Base-by-base conservation (phyloP, 176 grass and related monocot species). In the Bothriochloa decipiens region DNA sequence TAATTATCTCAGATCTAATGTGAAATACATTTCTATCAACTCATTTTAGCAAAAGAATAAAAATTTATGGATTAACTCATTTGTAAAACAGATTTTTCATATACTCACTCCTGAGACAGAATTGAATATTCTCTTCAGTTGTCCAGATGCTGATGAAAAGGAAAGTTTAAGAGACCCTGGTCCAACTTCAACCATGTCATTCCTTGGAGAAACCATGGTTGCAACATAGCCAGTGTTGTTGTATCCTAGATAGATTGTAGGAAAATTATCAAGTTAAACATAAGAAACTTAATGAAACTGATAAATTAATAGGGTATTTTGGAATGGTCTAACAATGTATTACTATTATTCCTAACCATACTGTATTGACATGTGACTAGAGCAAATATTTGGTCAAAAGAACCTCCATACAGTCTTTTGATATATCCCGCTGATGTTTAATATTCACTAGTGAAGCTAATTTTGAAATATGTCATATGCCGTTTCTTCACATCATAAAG, bases 121-220 rank as follows among this genome's bases (percentile, higher is more conserved):
- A 82, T 92, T 92, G 68, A 66, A 86, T 53, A 97, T 89, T 79
- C 86, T 83, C 22, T 89, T 82, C 8, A 97, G 82, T 86, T 97
- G 90, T 87, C 95, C 92, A 76, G 88, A 85, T 69, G 57, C 60
- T 78, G 79, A 85, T 65, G 95, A 94, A 81, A 89, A 97, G 29
- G 86, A 87, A 88, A 97, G 91, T 86, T 92, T 97, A 55, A 97
- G 84, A 86, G 92, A 86, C 52, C 92, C 95, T 67, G 90, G 88
- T 64, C 95, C 95, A 80, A 92, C 90, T 90, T 94, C 88, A 86
- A 94, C 55, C 40, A 64, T 92, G 45, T 87, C 90, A 10, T 76
- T 92, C 40, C 85, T 91, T 84, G 81, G 68, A 87, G 75, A 83
- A 84, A 76, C 71, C 29, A 79, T 43, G n/a, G 62, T 32, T 63